Base-by-base conservation (phyloP, 2,329 filamentous ascomycete genomes). In the Ampelomyces quisqualis region DNA sequence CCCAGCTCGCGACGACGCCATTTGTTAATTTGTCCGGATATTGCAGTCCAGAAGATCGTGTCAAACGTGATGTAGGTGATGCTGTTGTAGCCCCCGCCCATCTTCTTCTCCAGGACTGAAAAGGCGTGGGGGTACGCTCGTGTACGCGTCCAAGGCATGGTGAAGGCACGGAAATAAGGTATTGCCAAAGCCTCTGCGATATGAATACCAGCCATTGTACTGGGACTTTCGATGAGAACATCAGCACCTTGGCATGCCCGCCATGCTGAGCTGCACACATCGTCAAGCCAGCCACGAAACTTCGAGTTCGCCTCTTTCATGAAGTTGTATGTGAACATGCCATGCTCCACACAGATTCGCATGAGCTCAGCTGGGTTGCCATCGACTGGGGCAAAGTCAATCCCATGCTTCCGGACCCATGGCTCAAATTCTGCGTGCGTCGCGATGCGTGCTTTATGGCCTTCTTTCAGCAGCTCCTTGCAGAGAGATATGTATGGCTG, bases 111-210 rank as follows among this genome's bases (percentile, higher is more conserved):
- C 1, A 90, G 87, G 47, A 94, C 90, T 18, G 91, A 86, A 69
- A 98, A 98, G 0, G 93, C 93, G 68, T 98, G 93, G 2, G 93
- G 93, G 58, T 98, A 98, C 1, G 91, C 90, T 38, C 93, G 79
- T 11, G 93, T 98, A 34, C 90, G 83, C 0, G 93, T 95, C 93
- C 93, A 98, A 0, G 93, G 93, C 93, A 98, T 98, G 13, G 90
- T 95, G 64, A 98, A 98, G 0, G 90, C 91, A 40, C 93, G 83
- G 73, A 97, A 97, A 68, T 98, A 98, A 0, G 93, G 93, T 30
- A 98, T 94, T 10, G 81, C 78, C 2, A 98, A 77, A 17, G 90
- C 89, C 70, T 98, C 93, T 1, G 93, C 93, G 53, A 98, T 95
- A 67, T 98, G 93, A 38, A 98, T 95, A 18, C 93, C 93, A 0